Base-by-base conservation (phyloP, 2,329 filamentous ascomycete species). In the Aspergillus melleus region DNA sequence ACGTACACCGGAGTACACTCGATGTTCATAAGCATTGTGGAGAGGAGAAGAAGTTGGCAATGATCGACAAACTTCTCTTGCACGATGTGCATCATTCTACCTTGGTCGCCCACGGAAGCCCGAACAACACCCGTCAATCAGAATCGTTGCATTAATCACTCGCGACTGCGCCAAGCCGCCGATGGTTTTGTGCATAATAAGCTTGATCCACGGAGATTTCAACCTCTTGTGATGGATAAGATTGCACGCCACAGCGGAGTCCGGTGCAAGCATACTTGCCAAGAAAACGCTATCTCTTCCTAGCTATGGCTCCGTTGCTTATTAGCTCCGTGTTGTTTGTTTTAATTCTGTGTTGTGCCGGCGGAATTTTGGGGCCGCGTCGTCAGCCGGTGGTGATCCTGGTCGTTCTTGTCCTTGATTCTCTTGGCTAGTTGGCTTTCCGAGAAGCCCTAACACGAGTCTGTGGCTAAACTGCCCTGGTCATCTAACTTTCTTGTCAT, bases 331-430 rank as follows among this genome's bases (percentile, higher is more conserved):
- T 8, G 3, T 51, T 24, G 16, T 32, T 51, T n/a, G n/a, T 16
- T 20, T 16, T 51, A 9, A 16, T 9, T 47, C 4, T 22, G 19
- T 19, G 9, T 24, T 14, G 6, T 5, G 14, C n/a, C 14, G 16
- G 36, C 36, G 14, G 36, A n/a, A 5, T 42, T 44, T 47, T 46
- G 52, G 32, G 30, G 14, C 46, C 10, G 52, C 52, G 39, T 59
- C 57, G 57, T 55, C 57, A 59, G 52, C 53, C 36, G 26, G 36
- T 39, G 47, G 20, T 32, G 57, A 59, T 59, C 57, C 44, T 30
- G 36, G 50, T 14, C 50, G 9, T 52, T 12, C 29, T 39, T 36
- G 36, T 52, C n/a, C 52, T 6, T 19, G 26, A 26, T 29, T 46
- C 14, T 44, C 52, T 24, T 44, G 46, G 24, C 54, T 29, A 51